Percentiles rank a stretch among this genome's conserved stretches.
phyloP scores from a whole-genome alignment of 129 eudicot species.

The Centrapalus pauciflorus region DNA sequence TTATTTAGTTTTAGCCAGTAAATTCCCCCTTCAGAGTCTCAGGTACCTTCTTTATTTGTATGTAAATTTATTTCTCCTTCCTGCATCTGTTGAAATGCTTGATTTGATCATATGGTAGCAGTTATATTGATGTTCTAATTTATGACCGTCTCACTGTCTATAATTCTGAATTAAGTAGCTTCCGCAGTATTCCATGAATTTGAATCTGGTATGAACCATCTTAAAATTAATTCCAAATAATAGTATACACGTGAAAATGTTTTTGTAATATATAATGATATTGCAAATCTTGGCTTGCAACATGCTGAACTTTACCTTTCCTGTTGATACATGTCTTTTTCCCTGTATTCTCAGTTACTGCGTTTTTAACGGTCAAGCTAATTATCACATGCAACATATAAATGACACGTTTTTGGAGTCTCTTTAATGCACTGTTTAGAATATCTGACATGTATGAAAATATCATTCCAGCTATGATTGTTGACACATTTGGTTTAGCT shows the following conservation, averaged over 20 bases:
- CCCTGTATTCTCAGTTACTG: neutral
- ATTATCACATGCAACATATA: neutral
- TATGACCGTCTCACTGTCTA: neutral
- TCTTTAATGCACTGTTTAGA: neutral
- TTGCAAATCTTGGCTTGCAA: neutral
- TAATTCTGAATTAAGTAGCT: neutral
- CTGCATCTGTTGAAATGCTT: neutral
- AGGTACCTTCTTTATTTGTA: constrained; percentile 49
- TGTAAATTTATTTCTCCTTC: neutral
- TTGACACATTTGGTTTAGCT: too few species aligned
- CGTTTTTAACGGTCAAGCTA: neutral
- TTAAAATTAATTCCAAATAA: neutral
- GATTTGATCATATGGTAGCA: neutral
- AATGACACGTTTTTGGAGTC: neutral
- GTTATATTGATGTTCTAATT: neutral
- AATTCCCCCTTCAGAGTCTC: constrained; percentile 93
- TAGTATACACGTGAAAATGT: neutral
- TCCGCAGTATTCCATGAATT: neutral
- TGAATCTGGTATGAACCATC: neutral
- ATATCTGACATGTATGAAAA: neutral
- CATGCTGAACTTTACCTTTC: neutral
- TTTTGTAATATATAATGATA: neutral
- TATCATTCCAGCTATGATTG: neutral
- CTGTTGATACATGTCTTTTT: too few species aligned
- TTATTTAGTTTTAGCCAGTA: constrained; percentile 69